Conservation (phyloP, 495 filamentous ascomycete genomes). For the Aspergillus diversus region DNA sequence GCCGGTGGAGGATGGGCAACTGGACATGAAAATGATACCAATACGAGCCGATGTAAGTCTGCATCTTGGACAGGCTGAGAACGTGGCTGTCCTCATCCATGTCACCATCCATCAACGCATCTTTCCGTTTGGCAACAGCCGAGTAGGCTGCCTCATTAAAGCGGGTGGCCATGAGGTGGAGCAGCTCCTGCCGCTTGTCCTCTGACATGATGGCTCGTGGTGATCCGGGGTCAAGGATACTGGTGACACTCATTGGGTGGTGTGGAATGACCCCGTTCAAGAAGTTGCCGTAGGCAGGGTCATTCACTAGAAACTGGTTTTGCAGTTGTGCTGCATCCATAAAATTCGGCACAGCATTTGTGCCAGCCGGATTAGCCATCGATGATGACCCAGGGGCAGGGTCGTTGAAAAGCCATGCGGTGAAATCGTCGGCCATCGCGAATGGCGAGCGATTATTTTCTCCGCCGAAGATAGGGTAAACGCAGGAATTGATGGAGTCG, state of each 20-base stretch:
- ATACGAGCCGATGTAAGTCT: slow-evolving; percentile 89
- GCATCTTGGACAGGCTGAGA: slow-evolving; percentile 90
- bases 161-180: slow-evolving; percentile 80
- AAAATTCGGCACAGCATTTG: slow-evolving; percentile 49
- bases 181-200: slow-evolving; percentile 79
- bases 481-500: slow-evolving; percentile 68
- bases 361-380: slow-evolving; percentile 30
- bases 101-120: slow-evolving; percentile 77
- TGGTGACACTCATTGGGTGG: slow-evolving; percentile 88
- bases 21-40: slow-evolving; percentile 96
- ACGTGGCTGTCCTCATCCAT: slow-evolving; percentile 74
- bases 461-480: slow-evolving; percentile 81
- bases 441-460: slow-evolving; percentile 88
- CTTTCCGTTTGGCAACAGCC: slow-evolving; percentile 73
- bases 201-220: slow-evolving; percentile 83
- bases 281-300: slow-evolving; percentile 42
- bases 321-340: slow-evolving; percentile 49
- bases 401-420: slow-evolving; percentile 87
- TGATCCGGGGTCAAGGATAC: slow-evolving; percentile 80
- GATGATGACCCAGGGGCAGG: slow-evolving; percentile 38
- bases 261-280: slow-evolving; percentile 49
- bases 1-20: slow-evolving; percentile 90
- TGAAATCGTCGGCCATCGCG: slow-evolving; percentile 88
- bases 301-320: slow-evolving; percentile 47
- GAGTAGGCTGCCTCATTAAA: slow-evolving; percentile 83